Evolutionary conservation across 192 early-diverging fungal species (phyloP).

Genomic region (Umbelopsis sp.): DNA sequence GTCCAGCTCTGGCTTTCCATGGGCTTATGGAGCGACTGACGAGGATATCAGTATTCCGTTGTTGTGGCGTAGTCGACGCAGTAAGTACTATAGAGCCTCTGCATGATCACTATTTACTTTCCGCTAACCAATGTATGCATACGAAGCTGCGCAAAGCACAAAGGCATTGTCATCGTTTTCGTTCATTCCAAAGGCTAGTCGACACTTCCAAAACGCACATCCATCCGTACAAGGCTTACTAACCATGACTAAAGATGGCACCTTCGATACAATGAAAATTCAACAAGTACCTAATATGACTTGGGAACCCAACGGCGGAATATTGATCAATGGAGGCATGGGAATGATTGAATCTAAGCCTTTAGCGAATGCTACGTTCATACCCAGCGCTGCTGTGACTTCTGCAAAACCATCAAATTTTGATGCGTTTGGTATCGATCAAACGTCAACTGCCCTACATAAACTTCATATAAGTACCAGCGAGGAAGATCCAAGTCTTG

Average conservation of each 20-base stretch:
- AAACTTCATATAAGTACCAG: not conserved
- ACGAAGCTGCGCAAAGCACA: conserved; percentile 39
- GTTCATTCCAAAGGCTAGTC: conserved; percentile 43
- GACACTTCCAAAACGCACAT: conserved; percentile 23
- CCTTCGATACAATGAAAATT: conserved; percentile 51
- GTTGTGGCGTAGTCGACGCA: conserved; percentile 34
- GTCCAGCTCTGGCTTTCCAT: not conserved
- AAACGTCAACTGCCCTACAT: not conserved
- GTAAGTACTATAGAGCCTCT: not conserved
- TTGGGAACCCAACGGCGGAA: conserved; percentile 59
- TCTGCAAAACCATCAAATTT: not conserved
- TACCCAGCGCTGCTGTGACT: not conserved
- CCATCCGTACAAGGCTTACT: conserved; percentile 51
- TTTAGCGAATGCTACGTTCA: not conserved
- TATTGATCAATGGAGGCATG: conserved; percentile 46
- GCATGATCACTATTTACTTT: no score
- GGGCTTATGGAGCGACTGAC: not conserved
- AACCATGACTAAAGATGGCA: conserved; percentile 55
- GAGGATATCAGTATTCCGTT: conserved; percentile 46
- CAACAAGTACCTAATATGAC: conserved; percentile 53
- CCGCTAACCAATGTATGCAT: not conserved
- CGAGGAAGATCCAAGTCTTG: not conserved
- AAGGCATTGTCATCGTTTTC: conserved; percentile 53
- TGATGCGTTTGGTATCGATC: conserved; percentile 6
- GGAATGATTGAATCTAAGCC: conserved; percentile 14